These are phyloP conservation scores for Chrysoporthe deuterocubensis DNA, from an alignment of 2,329 filamentous ascomycete genomes.

Conservation along the genomic window DNA sequence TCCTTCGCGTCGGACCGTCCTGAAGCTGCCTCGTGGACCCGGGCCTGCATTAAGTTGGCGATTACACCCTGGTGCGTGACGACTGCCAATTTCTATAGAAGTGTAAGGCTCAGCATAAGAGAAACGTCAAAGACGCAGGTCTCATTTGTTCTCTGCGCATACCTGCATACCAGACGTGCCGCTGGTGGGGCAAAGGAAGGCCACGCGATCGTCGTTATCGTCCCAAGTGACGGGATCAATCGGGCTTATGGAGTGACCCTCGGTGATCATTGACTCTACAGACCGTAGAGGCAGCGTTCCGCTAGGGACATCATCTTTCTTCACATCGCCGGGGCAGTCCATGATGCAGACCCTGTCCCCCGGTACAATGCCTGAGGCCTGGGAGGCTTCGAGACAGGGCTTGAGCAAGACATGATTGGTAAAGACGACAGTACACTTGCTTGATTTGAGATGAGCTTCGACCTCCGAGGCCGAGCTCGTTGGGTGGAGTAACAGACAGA, in stretches of 20 bases:
- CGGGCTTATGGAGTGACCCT: not conserved
- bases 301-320: not conserved
- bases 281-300: not conserved
- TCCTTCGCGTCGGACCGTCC: not conserved
- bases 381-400: not conserved
- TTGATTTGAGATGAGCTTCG: not conserved
- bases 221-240: not conserved
- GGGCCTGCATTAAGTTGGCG: not conserved
- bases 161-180: not conserved
- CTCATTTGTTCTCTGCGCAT: not conserved
- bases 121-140: not conserved
- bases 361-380: not conserved
- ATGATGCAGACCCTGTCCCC: not conserved
- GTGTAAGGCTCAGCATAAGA: not conserved
- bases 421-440: not conserved
- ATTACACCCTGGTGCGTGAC: not conserved
- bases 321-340: not conserved
- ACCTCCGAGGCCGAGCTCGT: not conserved
- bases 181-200: not conserved
- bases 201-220: not conserved
- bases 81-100: not conserved
- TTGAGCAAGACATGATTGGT: not conserved
- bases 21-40: not conserved
- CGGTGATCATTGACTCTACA: not conserved
- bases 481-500: not conserved